phyloP scores from a whole-genome alignment of 306 rosid genomes.

The Coriaria nepalensis region DNA sequence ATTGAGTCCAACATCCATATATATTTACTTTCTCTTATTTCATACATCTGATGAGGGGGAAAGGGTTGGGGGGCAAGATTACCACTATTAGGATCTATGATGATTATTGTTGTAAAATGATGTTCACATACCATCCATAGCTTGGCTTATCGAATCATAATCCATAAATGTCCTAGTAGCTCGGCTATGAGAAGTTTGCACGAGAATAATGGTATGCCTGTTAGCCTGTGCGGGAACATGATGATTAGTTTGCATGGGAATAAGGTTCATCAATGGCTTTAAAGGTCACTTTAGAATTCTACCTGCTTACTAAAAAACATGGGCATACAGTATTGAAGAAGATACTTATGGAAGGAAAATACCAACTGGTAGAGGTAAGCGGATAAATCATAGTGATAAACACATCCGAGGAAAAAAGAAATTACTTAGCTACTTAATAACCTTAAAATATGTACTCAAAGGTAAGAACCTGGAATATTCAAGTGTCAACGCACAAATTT shows the following conservation, averaged over 20 bases:
- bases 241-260: neutral
- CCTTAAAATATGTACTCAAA: too few relatives aligned
- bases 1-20: neutral
- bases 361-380: too few relatives aligned
- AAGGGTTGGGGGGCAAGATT: too few relatives aligned
- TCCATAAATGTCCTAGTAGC: conserved; percentile 92
- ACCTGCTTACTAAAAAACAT: neutral
- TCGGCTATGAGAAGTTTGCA: conserved; percentile 80
- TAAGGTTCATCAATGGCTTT: conserved; percentile 6
- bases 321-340: too few relatives aligned
- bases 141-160: conserved; percentile 67
- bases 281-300: neutral
- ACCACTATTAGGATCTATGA: neutral
- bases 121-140: conserved; percentile 69
- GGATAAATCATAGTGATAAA: too few relatives aligned
- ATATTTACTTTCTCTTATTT: neutral
- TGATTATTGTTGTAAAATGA: conserved; percentile 4
- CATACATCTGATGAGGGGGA: neutral
- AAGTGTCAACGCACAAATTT: too few relatives aligned
- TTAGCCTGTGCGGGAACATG: conserved; percentile 43
- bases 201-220: conserved; percentile 83
- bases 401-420: too few relatives aligned
- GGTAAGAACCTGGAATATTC: too few relatives aligned
- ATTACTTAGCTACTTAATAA: too few relatives aligned
- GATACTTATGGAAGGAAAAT: too few relatives aligned